A percentile compares a stretch with the other conserved stretches of the same genome.
phyloP scores from a whole-genome alignment of 1,139 yeast genomes.

The Oligophagozyma castellii region DNA sequence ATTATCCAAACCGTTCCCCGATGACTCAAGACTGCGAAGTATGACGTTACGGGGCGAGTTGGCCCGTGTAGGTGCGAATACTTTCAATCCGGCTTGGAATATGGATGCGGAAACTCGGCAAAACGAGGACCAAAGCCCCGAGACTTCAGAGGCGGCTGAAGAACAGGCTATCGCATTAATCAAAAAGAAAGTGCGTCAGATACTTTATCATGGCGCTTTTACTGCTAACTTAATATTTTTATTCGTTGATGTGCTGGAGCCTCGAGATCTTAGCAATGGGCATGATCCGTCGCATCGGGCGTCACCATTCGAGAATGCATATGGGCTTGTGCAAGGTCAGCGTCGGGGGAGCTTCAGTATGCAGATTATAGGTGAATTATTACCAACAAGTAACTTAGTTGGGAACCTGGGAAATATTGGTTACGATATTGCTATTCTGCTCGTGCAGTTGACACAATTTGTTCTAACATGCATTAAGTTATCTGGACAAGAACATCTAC shows the following conservation, averaged over 20 bases:
- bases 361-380: slow-evolving; percentile 32
- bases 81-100: too few relatives aligned
- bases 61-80: slow-evolving; percentile 6
- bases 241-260: slow-evolving; percentile 5
- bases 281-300: slow-evolving; percentile 18
- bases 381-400: slow-evolving; percentile 22
- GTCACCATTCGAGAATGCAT: slow-evolving; percentile 18
- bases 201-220: slow-evolving; percentile 16
- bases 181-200: slow-evolving; percentile 15
- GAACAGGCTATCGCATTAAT: background rate
- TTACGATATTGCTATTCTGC: slow-evolving; percentile 20
- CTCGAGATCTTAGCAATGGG: slow-evolving; percentile 4
- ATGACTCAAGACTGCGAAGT: slow-evolving; percentile 10
- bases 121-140: slow-evolving; percentile 5
- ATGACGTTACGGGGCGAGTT: slow-evolving; percentile 8
- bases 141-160: slow-evolving; percentile 1
- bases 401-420: slow-evolving; percentile 22
- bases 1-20: slow-evolving; percentile 26
- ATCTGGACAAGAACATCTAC: slow-evolving; percentile 16
- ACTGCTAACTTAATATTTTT: slow-evolving; percentile 19
- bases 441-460: slow-evolving; percentile 24
- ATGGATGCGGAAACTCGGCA: too few relatives aligned
- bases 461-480: slow-evolving; percentile 25
- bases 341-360: slow-evolving; percentile 25
- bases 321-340: slow-evolving; percentile 20